Percentiles rank a stretch among this genome's conserved stretches.
Conservation (phyloP, 495 filamentous ascomycete genomes). For the Daldinia loculata region DNA sequence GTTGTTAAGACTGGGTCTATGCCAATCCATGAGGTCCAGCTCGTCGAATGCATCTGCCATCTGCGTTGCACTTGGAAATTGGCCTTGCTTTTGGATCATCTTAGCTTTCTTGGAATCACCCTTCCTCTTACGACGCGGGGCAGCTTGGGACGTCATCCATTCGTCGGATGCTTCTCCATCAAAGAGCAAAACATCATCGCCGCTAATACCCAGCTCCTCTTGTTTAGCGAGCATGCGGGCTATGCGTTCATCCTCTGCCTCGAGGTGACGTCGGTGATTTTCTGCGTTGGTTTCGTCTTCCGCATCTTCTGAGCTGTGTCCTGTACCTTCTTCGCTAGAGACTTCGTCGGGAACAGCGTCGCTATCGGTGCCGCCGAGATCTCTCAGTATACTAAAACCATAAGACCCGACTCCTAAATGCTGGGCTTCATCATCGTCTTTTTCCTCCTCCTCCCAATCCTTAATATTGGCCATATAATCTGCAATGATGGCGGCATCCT, state of each 20-base stretch:
- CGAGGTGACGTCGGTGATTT: conserved; percentile 43
- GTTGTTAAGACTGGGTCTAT: conserved; percentile 60
- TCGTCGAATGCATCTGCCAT: conserved; percentile 80
- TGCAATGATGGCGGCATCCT: conserved; percentile 66
- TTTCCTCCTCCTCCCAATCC: conserved; percentile 49
- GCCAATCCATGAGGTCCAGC: conserved; percentile 85
- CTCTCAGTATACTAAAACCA: conserved; percentile 49
- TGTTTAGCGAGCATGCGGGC: conserved; percentile 70
- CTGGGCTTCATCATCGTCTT: conserved; percentile 36
- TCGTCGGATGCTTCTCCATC: conserved; percentile 45
- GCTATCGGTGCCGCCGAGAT: conserved; percentile 58
- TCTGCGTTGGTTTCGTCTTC: conserved; percentile 44
- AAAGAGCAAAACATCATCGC: conserved; percentile 65
- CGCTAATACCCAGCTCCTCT: conserved; percentile 69
- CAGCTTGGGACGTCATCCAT: conserved; percentile 18
- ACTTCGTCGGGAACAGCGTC: conserved; percentile 39
- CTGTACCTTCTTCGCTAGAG: conserved; percentile 34
- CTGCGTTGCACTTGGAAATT: conserved; percentile 66
- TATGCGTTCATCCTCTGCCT: conserved; percentile 64
- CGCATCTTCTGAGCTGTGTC: conserved; percentile 34
- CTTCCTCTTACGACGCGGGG: conserved; percentile 39
- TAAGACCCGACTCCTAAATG: conserved; percentile 30
- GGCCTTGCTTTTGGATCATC: conserved; percentile 39
- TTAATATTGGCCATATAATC: conserved; percentile 84
- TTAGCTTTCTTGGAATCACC: conserved; percentile 36